These are phyloP conservation scores for Boletus patriciae DNA, from an alignment of 768 basidiomycete species.

Conservation along the genomic window DNA sequence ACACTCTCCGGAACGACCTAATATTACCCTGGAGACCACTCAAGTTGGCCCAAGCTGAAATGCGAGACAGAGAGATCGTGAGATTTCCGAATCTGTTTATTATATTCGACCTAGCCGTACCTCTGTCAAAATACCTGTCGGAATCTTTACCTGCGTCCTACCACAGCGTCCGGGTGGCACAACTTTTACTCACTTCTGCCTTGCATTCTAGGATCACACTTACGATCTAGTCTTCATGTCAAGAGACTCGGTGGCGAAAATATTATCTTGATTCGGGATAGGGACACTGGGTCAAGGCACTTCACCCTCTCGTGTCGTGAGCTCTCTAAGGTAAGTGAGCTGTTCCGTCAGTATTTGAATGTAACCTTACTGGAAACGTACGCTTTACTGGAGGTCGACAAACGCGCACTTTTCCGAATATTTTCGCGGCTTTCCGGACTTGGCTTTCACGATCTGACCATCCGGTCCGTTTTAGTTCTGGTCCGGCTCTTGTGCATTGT, in stretches of 20 bases:
- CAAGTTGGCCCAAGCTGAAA: neutral
- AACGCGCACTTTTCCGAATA: constrained; percentile 6
- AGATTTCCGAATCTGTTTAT: constrained; percentile 16
- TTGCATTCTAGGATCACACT: constrained; percentile 4
- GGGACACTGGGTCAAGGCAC: neutral
- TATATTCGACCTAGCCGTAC: constrained; percentile 10
- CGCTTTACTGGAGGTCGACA: neutral
- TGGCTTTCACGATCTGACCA: neutral
- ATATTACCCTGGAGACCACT: neutral
- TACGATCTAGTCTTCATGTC: neutral
- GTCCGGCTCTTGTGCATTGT: constrained; percentile 5
- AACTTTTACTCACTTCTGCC: neutral
- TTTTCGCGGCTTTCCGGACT: constrained; percentile 4
- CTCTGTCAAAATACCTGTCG: constrained; percentile 22
- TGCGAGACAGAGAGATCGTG: constrained; percentile 12
- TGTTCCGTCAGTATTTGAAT: constrained; percentile 1
- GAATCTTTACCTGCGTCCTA: constrained; percentile 1
- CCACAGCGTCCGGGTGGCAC: constrained; percentile 8
- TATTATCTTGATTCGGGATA: neutral
- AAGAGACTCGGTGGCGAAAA: neutral
- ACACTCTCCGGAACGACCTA: neutral
- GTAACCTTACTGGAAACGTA: neutral
- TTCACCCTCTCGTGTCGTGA: neutral
- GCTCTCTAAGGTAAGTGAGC: constrained; percentile 4
- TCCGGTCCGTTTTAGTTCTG: neutral